phyloP scores from a whole-genome alignment of 2,329 filamentous ascomycete species.

The Neonectria faginata region DNA sequence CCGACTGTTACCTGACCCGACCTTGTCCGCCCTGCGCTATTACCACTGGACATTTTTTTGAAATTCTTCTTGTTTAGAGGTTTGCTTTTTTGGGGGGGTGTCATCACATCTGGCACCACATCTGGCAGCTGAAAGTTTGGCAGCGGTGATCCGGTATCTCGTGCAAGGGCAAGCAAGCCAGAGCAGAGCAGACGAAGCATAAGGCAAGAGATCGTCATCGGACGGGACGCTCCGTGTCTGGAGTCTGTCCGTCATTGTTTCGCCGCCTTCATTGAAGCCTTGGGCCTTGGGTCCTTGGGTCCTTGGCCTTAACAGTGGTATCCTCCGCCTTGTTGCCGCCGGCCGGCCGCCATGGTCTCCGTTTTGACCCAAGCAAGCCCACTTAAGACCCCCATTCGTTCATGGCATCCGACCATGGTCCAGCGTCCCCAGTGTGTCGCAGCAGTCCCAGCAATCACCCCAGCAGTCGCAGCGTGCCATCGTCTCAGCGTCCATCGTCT shows the following conservation, averaged over 20 bases:
- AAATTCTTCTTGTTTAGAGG: background rate
- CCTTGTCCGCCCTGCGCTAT: slow-evolving; percentile 8
- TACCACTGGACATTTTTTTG: background rate
- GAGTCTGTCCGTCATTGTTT: slow-evolving; percentile 16
- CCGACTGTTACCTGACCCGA: slow-evolving; percentile 14
- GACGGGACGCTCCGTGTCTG: slow-evolving; percentile 25
- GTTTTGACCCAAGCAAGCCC: slow-evolving; percentile 11
- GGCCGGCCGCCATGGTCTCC: slow-evolving; percentile 4
- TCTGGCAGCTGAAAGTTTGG: slow-evolving; percentile 5
- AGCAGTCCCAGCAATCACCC: background rate
- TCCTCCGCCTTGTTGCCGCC: slow-evolving; percentile 9
- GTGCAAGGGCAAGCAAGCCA: background rate
- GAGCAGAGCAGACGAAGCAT: slow-evolving; percentile 11
- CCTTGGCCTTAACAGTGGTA: background rate
- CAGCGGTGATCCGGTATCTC: background rate
- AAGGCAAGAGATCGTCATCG: slow-evolving; percentile 15
- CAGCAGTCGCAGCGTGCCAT: slow-evolving; percentile 10
- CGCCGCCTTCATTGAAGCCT: slow-evolving; percentile 2
- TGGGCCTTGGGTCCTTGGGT: background rate
- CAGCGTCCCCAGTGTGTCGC: background rate
- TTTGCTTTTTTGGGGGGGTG: background rate
- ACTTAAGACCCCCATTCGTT: background rate
- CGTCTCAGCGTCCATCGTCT: slow-evolving; percentile 16
- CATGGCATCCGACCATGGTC: background rate
- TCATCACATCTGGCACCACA: background rate